phyloP scores from a whole-genome alignment of 1,284 basidiomycete genomes.

The Apiotrichum brassicae region DNA sequence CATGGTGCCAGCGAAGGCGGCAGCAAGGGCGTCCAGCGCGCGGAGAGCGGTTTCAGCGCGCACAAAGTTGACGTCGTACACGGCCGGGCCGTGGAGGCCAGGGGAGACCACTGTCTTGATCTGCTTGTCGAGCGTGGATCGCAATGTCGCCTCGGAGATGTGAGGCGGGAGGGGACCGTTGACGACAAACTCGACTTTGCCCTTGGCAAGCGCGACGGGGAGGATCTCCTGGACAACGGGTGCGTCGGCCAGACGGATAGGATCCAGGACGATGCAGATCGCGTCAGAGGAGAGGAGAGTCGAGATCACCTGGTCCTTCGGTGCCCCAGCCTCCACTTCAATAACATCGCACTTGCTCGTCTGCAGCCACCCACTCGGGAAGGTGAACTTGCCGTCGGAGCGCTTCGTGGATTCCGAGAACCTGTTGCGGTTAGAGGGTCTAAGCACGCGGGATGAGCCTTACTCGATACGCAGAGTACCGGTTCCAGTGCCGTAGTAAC shows the following conservation, averaged over 20 bases:
- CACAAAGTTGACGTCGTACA: constrained; percentile 24
- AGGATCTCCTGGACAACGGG: constrained; percentile 17
- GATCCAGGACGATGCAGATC: constrained; percentile 39
- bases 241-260: constrained; percentile 28
- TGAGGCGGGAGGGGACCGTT: constrained; percentile 31
- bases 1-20: constrained; percentile 11
- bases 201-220: constrained; percentile 17
- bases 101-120: constrained; percentile 8
- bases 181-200: constrained; percentile 27
- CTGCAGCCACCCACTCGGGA: constrained; percentile 32
- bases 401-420: constrained; percentile 3
- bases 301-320: constrained; percentile 1
- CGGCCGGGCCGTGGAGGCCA: neutral
- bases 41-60: constrained; percentile 28
- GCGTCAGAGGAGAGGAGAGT: constrained; percentile 22
- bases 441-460: neutral
- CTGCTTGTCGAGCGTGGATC: constrained; percentile 18
- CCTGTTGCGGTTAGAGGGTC: neutral
- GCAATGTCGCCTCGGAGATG: constrained; percentile 15
- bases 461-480: constrained; percentile 16
- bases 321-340: constrained; percentile 19
- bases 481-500: constrained; percentile 17
- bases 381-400: constrained; percentile 10
- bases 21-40: constrained; percentile 30
- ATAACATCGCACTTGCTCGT: constrained; percentile 24